Base-by-base conservation (phyloP, 805 yeast genomes). In the Saccharomyces jurei region DNA sequence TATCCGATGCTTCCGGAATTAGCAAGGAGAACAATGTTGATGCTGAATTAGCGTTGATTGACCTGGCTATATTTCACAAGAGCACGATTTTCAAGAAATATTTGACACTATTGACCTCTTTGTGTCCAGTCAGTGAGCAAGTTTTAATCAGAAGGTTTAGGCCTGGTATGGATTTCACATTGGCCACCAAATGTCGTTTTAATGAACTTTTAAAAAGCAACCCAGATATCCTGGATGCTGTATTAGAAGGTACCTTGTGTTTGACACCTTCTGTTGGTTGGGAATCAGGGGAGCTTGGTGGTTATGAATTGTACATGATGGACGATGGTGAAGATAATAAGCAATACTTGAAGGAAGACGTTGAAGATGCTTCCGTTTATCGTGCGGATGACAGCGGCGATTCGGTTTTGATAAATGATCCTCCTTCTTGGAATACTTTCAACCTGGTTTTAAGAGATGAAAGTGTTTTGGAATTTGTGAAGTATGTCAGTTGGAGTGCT, bases 91-190 rank as follows among this genome's bases (percentile, higher is more conserved):
- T 87, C 70, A 77, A 78, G 49, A 83, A 84, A 66, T 91, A 94
- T 86, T 67, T 94, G 49, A 71, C 74, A 22, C 55, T 72, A 2
- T 67, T 91, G 2, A 86, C 97, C 0, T 79, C 82, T 14, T 64
- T 89, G 53, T 69, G 79, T 2, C 82, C 86, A 8, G 72, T 82
- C 2, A 78, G 84, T 50, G 87, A 86, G 58, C 88, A 86, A 60
- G 73, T 87, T 1, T 66, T 91, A 27, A 79, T 88, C 6, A 79
- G 99, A 64, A 77, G 97, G 58, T 94, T 94, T 73, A 81, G 99
- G 63, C 99, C 97, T 1, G 99, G 98, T 2, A 84, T 81, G 29
- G 99, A 94, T 69, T 94, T 88, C 70, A 91, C 92, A 2, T 73
- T 94, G 48, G 99, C 99, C 0, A 88, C 98, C 0, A 64, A 62